Percentiles rank a stretch among this genome's conserved stretches.
phyloP scores from a whole-genome alignment of 148 eudicot genomes.

The Suaeda aralocaspica region DNA sequence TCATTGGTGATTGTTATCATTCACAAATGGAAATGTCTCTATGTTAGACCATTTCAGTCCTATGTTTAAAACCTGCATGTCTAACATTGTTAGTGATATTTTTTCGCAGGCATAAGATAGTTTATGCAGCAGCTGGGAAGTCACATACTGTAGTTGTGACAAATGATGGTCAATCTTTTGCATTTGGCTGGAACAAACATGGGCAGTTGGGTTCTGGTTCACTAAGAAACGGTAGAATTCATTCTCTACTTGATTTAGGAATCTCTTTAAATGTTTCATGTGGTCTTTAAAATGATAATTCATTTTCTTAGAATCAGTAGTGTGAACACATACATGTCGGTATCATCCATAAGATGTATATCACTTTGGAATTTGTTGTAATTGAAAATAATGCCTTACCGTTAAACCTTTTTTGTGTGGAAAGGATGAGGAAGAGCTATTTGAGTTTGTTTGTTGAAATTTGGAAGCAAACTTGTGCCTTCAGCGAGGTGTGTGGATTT shows the following conservation, averaged over 20 bases:
- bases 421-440: no score
- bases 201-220: conserved; percentile 97
- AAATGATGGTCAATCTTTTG: conserved; percentile 64
- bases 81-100: background rate
- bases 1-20: background rate
- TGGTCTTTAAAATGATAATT: background rate
- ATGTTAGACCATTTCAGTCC: background rate
- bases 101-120: conserved; percentile 60
- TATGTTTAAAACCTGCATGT: background rate
- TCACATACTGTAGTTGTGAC: conserved; percentile 82
- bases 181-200: conserved; percentile 99
- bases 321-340: background rate
- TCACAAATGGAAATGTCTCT: background rate
- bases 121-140: conserved; percentile 68
- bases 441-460: no score
- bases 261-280: background rate
- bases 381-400: no score
- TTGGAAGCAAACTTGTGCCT: no score
- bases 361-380: no score
- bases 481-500: no score
- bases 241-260: background rate
- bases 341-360: background rate
- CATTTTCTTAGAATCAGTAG: background rate
- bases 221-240: conserved; percentile 56
- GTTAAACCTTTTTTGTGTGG: no score